Base-by-base conservation (phyloP, 2,329 filamentous ascomycete genomes). In the Diaporthe vaccinii region DNA sequence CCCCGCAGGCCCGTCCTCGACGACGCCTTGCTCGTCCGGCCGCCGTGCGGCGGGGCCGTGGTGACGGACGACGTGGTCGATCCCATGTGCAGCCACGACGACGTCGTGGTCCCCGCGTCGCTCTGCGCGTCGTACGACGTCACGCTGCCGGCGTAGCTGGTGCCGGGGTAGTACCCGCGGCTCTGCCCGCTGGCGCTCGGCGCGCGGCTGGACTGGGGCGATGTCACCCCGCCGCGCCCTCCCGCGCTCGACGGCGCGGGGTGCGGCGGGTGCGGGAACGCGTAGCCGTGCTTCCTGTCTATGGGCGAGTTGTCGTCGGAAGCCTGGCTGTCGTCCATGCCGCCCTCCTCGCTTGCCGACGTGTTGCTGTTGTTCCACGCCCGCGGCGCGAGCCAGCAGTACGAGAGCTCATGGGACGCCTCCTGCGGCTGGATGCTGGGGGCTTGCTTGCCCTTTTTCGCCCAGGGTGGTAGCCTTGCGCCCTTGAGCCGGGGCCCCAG, bases 391-490 rank as follows among this genome's bases (percentile, higher is more conserved):
- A 82, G 75, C 89, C 89, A 91, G 81, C 89, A 91, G 78, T 90
- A 85, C 4, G 87, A 89, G 25, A 87, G 83, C 79, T 89, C 86
- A 76, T 90, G 89, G 12, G 83, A 79, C 0, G 85, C 85, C 75
- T 88, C 86, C 73, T 74, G 55, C 53, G 67, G 41, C 57, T 77
- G 71, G 28, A 41, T 46, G 36, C 49, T 59, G 36, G 44, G 9
- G 10, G 55, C 9, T 5, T 82, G 83, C 69, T 85, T 87, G 59
- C 49, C 49, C 36, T 68, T 72, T 68, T 39, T 75, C n/a, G 36
- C 36, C 91, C 91, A 93, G 3, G 90, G 89, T 2, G 90, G 90
- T 46, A 86, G 83, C 76, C 84, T 84, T 36, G 86, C 86, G 2
- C 87, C 88, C 75, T 86, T 87, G 4, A 92, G 84, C 1, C 87